These are phyloP conservation scores for Xylariaceae sp. DNA, from an alignment of 2,329 filamentous ascomycete species.

Conservation along the genomic window DNA sequence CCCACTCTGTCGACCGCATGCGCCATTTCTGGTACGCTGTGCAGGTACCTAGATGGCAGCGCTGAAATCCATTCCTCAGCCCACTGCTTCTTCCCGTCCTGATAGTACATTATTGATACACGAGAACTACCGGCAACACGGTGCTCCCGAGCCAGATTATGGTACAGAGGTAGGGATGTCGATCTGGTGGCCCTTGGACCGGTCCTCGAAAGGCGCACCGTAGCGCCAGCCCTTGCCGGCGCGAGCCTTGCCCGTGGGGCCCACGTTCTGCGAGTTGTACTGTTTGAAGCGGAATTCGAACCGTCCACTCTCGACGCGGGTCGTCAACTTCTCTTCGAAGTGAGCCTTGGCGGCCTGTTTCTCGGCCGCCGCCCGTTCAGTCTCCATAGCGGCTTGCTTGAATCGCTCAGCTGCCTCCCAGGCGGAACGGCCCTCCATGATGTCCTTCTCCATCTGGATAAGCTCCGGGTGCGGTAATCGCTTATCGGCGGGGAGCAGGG, in stretches of 20 bases:
- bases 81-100: conserved; percentile 2
- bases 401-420: conserved; percentile 38
- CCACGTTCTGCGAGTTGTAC: conserved; percentile 52
- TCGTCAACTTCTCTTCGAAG: conserved; percentile 35
- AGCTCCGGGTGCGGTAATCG: conserved; percentile 60
- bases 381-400: conserved; percentile 33
- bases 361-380: conserved; percentile 39
- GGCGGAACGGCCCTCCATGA: conserved; percentile 33
- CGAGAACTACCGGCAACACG: not conserved
- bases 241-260: conserved; percentile 46
- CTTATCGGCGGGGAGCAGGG: conserved; percentile 54
- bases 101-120: conserved; percentile 25
- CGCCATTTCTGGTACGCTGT: too few species aligned
- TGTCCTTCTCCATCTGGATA: conserved; percentile 48
- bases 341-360: conserved; percentile 32
- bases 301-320: conserved; percentile 43
- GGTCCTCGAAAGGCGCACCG: conserved; percentile 57
- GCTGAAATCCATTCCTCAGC: conserved; percentile 1
- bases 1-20: too few species aligned
- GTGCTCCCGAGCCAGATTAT: conserved; percentile 26
- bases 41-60: not conserved
- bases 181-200: conserved; percentile 54
- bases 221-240: conserved; percentile 57
- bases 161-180: conserved; percentile 63
- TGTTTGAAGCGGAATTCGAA: conserved; percentile 61